A percentile compares a stretch with the other conserved stretches of the same genome.
phyloP scores from a whole-genome alignment of 306 rosid species.

The Calophaca sinica region DNA sequence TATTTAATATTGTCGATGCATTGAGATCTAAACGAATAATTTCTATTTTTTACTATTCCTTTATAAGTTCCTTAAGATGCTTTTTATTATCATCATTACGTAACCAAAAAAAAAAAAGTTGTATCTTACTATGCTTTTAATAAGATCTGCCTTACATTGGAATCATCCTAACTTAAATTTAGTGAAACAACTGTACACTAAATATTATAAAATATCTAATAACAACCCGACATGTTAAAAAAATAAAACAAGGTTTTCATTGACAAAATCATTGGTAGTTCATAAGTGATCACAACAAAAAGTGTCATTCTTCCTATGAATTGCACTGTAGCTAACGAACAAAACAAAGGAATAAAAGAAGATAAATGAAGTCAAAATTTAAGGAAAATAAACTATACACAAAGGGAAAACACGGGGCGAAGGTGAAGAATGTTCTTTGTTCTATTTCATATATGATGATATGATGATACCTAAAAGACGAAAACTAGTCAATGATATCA shows the following conservation, averaged over 20 bases:
- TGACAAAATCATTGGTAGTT: conserved; percentile 5
- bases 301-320: neutral
- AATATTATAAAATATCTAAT: no score
- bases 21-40: no score
- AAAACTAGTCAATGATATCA: conserved; percentile 30
- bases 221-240: no score
- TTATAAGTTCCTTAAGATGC: no score
- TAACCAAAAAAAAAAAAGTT: no score
- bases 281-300: conserved; percentile 1
- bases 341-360: conserved; percentile 32
- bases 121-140: no score
- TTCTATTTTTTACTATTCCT: no score
- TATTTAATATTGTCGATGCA: no score
- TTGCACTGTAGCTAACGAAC: neutral
- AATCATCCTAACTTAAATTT: no score
- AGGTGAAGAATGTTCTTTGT: conserved; percentile 4
- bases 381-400: conserved; percentile 9
- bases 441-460: neutral
- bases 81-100: no score
- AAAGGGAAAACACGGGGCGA: neutral
- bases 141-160: no score
- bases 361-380: conserved; percentile 1
- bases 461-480: conserved; percentile 1
- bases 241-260: conserved; percentile 3
- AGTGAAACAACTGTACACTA: no score